Evolutionary conservation across 1,139 yeast species (phyloP), one percentile per base, ranked within the genome.

Genomic region (Groenewaldozyma sp.): DNA sequence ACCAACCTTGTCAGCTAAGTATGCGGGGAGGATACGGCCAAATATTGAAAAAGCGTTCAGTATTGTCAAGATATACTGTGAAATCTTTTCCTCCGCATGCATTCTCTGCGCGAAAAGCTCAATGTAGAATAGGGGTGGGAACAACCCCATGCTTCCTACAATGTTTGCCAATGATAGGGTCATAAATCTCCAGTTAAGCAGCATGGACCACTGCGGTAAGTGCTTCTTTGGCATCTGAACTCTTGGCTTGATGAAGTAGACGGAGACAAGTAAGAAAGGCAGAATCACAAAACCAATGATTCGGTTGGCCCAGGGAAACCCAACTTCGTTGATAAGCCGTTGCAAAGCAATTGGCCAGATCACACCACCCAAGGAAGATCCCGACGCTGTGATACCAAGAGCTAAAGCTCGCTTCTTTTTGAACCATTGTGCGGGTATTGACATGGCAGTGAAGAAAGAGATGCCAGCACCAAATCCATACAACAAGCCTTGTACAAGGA

Each of bases 361-460:
- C 16, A 79, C 67, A 3, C 86, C 86, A 1, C 84, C 87, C 5
- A 70, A 56, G 9, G 82, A 77, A 1, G 81, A 69, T 0, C 84
- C 83, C 1, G 76, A 69, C 0, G 78, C 68, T 0, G 74, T 72
- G 1, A 78, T 48, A 2, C 82, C 81, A 10, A 69, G 58, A 1
- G 82, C 84, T 21, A 76, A 55, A 0, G 78, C 74, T 42, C 82
- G 65, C 44, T 63, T 68, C 45, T 62, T 67, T 44, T 69, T 63
- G 56, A 78, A 79, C 64, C 73, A 78, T 48, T 73, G 78, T 3
- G 49, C 44, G 2, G 55, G 52, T 13, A 54, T 42, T 9, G 53
- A 34, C 39, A 51, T 47, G 16, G 55, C 51, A 6, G 56, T 47
- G 32, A 55, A 45, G 31, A 52, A 52, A 17, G 48, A 38, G 26